Conservation (phyloP, 176 grass and related monocot species). For the Musa acuminata region DNA sequence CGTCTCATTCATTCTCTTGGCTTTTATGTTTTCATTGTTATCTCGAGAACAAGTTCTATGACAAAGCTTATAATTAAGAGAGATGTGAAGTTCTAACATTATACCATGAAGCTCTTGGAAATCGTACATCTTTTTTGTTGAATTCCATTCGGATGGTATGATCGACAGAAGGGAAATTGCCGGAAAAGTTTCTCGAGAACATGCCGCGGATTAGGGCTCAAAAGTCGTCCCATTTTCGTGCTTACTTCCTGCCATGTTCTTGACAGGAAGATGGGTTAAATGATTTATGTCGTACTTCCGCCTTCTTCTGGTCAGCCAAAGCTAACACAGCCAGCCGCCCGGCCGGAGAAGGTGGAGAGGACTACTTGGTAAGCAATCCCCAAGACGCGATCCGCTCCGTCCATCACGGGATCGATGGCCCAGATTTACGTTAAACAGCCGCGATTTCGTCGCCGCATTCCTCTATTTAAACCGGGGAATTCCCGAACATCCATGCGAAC, state of each 20-base stretch:
- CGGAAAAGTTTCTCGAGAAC: not conserved
- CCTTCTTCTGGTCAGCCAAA: not conserved
- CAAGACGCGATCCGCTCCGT: not conserved
- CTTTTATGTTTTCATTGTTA: too few species aligned
- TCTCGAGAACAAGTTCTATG: not conserved
- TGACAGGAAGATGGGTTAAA: not conserved
- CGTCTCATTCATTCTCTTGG: too few species aligned
- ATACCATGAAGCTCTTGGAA: too few species aligned
- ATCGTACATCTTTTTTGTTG: not conserved
- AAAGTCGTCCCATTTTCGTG: not conserved
- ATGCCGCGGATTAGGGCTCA: not conserved
- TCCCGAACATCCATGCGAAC: not conserved
- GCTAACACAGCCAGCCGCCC: not conserved
- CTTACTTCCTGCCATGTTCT: not conserved
- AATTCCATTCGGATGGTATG: too few species aligned
- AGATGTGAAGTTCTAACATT: not conserved
- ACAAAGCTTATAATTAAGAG: too few species aligned
- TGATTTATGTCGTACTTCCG: too few species aligned
- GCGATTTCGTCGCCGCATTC: not conserved
- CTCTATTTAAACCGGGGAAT: not conserved
- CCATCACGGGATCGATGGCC: not conserved
- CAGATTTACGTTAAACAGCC: not conserved
- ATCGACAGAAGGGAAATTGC: constrained; percentile 1
- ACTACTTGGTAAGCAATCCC: too few species aligned
- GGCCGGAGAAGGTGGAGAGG: not conserved